Base-by-base conservation (phyloP, 208 protist species). In the Trypanosomatidae sp. region DNA sequence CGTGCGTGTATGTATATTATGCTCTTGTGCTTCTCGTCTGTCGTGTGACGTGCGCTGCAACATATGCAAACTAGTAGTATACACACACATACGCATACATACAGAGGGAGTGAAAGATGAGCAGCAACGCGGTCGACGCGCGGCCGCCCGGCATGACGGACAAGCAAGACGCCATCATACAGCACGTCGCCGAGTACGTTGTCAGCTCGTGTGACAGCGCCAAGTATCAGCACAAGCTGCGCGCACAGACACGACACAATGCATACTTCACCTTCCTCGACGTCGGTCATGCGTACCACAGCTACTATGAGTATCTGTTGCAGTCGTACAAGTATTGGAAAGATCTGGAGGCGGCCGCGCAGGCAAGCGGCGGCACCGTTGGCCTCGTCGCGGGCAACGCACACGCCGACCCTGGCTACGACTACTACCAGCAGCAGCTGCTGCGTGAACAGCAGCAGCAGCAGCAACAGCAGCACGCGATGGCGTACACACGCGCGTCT, bases 131-230 rank as follows among this genome's bases (percentile, higher is more conserved):
- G 30, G 30, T 40, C 7, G 13, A 19, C 37, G 33, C 37, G 15
- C 20, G 20, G 1, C 81, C 81, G 3, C 44, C 49, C 5, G 81
- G 75, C 25, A 76, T 90, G 22, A 68, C 67, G 2, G 54, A 62
- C 4, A 81, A 84, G 43, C 76, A 90, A 41, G 81, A 90, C 53
- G 61, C 72, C 4, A 83, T 90, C 49, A 87, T 90, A 28, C 71
- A 84, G 39, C 60, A 80, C 43, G 76, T 83, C 5, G 81, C 81
- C 38, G 71, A 84, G 38, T 83, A 82, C 46, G 75, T 90, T n/a
- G 76, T 78, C 2, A 59, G 56, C 22, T 76, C 62, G 18, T 83
- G 75, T 37, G 64, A 90, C 51, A 56, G 63, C 4, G 71, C 76
- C 5, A 63, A 68, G 4, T 86, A 80, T 40, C 75, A 90, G 26